A percentile compares a stretch with the other conserved stretches of the same genome.
Evolutionary conservation across 2,329 filamentous ascomycete genomes (phyloP).

Genomic region (Drechslera avenae): DNA sequence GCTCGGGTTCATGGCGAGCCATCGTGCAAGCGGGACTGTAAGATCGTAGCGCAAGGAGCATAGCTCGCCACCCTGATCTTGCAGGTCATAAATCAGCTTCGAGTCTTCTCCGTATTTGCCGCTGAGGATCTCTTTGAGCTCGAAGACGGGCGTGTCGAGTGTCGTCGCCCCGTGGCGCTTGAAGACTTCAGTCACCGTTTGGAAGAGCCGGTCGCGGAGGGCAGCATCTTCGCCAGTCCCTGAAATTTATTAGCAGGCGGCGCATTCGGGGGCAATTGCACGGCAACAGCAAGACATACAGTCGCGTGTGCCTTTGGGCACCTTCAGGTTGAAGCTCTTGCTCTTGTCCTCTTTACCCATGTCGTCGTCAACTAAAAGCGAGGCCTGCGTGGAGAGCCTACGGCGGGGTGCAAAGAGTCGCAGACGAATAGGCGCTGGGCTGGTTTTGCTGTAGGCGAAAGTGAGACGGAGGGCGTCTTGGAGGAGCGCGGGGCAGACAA

Average conservation of each 20-base stretch:
- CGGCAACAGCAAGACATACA: conserved; percentile 61
- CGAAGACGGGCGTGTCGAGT: conserved; percentile 72
- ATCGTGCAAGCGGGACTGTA: conserved; percentile 89
- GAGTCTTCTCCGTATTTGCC: conserved; percentile 93
- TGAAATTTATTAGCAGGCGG: conserved; percentile 23
- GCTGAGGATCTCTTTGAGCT: conserved; percentile 82
- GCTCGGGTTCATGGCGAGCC: conserved; percentile 86
- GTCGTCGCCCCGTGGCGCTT: conserved; percentile 48
- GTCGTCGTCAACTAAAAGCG: conserved; percentile 34
- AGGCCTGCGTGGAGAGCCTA: conserved; percentile 22
- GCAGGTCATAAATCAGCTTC: conserved; percentile 88
- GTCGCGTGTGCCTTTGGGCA: conserved; percentile 89
- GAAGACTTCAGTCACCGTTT: conserved; percentile 43
- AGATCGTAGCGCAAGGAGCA: conserved; percentile 85
- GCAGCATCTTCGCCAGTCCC: conserved; percentile 43
- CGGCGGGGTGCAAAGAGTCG: conserved; percentile 19
- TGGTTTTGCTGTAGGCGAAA: conserved; percentile 22
- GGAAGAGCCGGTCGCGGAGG: conserved; percentile 45
- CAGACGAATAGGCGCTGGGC: conserved; percentile 11
- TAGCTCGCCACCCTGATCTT: conserved; percentile 85
- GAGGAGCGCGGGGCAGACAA: conserved; percentile 37
- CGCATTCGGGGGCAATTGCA: background rate
- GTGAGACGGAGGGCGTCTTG: conserved; percentile 29
- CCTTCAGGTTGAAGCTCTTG: conserved; percentile 72
- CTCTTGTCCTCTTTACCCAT: conserved; percentile 55